phyloP scores from a whole-genome alignment of 1,139 yeast genomes.

The Scheffersomyces parashehatae region DNA sequence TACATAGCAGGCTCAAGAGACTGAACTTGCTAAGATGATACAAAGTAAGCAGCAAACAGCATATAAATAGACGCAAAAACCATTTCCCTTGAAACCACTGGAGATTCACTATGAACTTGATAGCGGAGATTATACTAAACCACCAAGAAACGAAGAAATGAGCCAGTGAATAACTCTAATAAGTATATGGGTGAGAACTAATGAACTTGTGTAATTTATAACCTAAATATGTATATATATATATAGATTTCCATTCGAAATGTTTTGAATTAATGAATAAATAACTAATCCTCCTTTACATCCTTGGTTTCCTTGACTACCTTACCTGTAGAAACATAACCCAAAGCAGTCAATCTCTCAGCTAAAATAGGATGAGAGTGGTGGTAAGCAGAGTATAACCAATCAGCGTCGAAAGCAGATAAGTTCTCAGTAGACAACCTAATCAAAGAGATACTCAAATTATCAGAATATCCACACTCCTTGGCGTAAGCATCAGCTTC shows the following conservation, averaged over 20 bases:
- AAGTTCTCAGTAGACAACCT: slow-evolving; percentile 78
- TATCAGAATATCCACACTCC: slow-evolving; percentile 66
- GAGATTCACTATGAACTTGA: too few relatives aligned
- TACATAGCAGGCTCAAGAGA: slow-evolving; percentile 25
- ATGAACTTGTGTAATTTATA: too few relatives aligned
- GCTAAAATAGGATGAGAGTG: slow-evolving; percentile 89
- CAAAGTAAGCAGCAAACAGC: too few relatives aligned
- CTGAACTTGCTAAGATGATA: not conserved
- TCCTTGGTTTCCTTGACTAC: slow-evolving; percentile 27
- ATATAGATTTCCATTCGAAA: too few relatives aligned
- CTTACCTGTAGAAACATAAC: slow-evolving; percentile 48
- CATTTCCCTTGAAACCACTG: too few relatives aligned
- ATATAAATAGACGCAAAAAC: too few relatives aligned
- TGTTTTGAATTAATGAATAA: too few relatives aligned
- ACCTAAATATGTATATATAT: too few relatives aligned
- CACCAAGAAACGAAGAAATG: too few relatives aligned
- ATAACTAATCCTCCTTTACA: slow-evolving; percentile 6
- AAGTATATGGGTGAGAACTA: too few relatives aligned
- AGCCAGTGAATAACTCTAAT: too few relatives aligned
- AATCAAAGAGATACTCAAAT: slow-evolving; percentile 71
- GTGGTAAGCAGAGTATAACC: slow-evolving; percentile 85
- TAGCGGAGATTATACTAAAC: too few relatives aligned
- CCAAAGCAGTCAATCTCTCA: slow-evolving; percentile 80
- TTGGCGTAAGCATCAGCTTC: slow-evolving; percentile 91
- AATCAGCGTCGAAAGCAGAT: slow-evolving; percentile 82